phyloP scores from a whole-genome alignment of 352 stramenopile species.

The Pythium coloratum region DNA sequence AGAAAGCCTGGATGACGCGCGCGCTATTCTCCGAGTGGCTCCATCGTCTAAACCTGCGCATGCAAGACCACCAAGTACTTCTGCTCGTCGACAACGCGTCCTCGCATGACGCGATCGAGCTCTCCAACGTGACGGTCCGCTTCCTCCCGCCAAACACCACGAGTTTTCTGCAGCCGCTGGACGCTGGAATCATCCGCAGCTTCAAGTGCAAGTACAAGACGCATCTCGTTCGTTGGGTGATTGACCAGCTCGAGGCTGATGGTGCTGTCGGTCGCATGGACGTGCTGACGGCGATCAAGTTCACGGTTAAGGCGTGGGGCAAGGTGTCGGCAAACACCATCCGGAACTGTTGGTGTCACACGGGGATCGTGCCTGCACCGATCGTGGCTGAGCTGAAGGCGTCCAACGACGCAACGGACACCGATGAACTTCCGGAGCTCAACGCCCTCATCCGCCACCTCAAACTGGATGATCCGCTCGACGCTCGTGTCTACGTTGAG shows the following conservation, averaged over 20 bases:
- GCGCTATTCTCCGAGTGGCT: slow-evolving; percentile 2
- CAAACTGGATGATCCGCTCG: slow-evolving; percentile 5
- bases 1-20: slow-evolving; percentile 15
- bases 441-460: slow-evolving; percentile 10
- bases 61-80: slow-evolving; percentile 16
- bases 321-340: slow-evolving; percentile 6
- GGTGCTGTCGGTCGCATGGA: slow-evolving; percentile 4
- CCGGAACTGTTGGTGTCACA: slow-evolving; percentile 12
- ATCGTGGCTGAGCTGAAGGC: slow-evolving; percentile 4
- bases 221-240: slow-evolving; percentile 3
- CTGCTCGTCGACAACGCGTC: slow-evolving; percentile 19
- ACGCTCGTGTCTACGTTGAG: slow-evolving; percentile 4
- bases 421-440: slow-evolving; percentile 6
- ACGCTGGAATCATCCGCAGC: slow-evolving; percentile 9
- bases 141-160: slow-evolving; percentile 12
- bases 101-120: slow-evolving; percentile 23
- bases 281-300: slow-evolving; percentile 11
- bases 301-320: slow-evolving; percentile 3
- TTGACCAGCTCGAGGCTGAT: slow-evolving; percentile 1
- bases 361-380: slow-evolving; percentile 1
- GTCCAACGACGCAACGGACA: not conserved
- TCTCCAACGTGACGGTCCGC: slow-evolving; percentile 11
- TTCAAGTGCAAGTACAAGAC: slow-evolving; percentile 12
- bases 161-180: slow-evolving; percentile 2
- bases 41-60: slow-evolving; percentile 11